Percentiles rank a stretch among this genome's conserved stretches.
These are phyloP conservation scores for Russula vinacea DNA, from an alignment of 768 basidiomycete genomes.

Conservation along the genomic window DNA sequence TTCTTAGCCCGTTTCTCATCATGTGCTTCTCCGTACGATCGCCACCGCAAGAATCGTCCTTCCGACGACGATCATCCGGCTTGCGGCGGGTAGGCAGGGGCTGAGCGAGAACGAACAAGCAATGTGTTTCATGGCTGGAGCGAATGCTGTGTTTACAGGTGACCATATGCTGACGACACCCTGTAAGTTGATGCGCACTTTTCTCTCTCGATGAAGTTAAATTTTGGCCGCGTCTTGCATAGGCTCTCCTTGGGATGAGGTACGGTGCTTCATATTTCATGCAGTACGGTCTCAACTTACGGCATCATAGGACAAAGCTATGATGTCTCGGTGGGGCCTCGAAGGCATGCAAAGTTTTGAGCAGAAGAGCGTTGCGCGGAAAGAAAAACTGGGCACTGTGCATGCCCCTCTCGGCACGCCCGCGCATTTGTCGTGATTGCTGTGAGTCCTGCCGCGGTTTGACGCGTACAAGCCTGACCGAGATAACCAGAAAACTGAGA, in stretches of 20 bases:
- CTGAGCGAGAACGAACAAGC: conserved; percentile 89
- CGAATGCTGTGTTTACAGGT: conserved; percentile 98
- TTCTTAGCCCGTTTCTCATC: conserved; percentile 69
- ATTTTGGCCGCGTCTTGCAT: conserved; percentile 17
- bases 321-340: conserved; percentile 93
- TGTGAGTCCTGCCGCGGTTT: conserved; percentile 2
- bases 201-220: conserved; percentile 12
- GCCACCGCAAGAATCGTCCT: conserved; percentile 92
- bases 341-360: conserved; percentile 90
- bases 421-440: conserved; percentile 2
- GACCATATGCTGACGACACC: conserved; percentile 97
- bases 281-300: neutral
- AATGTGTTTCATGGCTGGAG: conserved; percentile 98
- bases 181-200: conserved; percentile 51
- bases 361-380: conserved; percentile 56
- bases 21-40: conserved; percentile 87
- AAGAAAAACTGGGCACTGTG: conserved; percentile 42
- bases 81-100: conserved; percentile 90
- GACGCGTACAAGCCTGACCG: neutral
- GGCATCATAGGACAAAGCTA: conserved; percentile 70
- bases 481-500: neutral
- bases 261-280: conserved; percentile 33
- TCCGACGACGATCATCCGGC: conserved; percentile 88
- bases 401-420: neutral
- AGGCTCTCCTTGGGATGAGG: conserved; percentile 96